Conservation (phyloP, 306 rosid genomes). For the Cucumis hystrix region DNA sequence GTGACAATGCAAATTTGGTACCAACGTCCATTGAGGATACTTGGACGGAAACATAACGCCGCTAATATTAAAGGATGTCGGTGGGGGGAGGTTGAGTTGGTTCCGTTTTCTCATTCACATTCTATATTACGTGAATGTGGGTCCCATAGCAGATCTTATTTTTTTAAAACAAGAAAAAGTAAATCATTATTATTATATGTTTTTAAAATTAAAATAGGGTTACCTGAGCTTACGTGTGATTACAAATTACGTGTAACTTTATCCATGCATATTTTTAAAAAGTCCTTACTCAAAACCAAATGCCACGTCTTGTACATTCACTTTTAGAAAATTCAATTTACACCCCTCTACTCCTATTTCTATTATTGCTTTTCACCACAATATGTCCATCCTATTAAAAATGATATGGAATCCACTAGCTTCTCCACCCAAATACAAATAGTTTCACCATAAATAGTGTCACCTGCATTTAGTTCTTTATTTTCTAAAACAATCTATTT, state of each 20-base stretch:
- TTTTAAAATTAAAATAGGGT: neutral
- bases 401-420: too few species aligned
- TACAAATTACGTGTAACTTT: neutral
- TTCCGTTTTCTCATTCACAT: neutral
- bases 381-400: too few species aligned
- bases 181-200: too few species aligned
- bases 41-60: constrained; percentile 1
- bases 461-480: too few species aligned
- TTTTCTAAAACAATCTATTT: too few species aligned
- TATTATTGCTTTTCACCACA: too few species aligned
- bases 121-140: neutral
- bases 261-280: neutral
- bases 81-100: neutral
- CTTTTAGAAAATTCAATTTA: too few species aligned
- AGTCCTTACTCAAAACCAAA: neutral
- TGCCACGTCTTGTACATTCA: neutral
- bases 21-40: neutral
- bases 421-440: too few species aligned
- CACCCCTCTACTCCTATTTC: too few species aligned
- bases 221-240: neutral
- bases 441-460: too few species aligned
- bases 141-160: neutral
- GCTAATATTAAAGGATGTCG: neutral
- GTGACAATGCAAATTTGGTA: neutral
- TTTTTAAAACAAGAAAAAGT: too few species aligned